A percentile compares a stretch with the other conserved stretches of the same genome.
phyloP scores from a whole-genome alignment of 164 flowering plant species.

The Tetrastigma voinierianum region DNA sequence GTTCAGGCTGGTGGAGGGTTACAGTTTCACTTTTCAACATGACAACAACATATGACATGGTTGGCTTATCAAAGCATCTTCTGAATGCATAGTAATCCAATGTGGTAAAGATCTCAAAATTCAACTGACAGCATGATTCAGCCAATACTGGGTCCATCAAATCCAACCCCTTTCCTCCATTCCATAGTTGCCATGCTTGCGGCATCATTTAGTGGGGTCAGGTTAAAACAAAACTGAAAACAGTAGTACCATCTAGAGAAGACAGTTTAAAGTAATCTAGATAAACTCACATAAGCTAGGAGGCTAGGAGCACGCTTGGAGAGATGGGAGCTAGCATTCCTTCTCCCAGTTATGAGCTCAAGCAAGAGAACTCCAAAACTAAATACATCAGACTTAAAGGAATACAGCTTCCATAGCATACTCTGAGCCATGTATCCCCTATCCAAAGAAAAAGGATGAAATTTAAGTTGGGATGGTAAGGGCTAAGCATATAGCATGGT shows the following conservation, averaged over 20 bases:
- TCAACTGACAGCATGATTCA: slow-evolving; percentile 17
- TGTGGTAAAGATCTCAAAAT: slow-evolving; percentile 38
- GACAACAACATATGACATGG: slow-evolving; percentile 39
- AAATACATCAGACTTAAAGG: slow-evolving; percentile 33
- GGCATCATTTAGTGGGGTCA: background rate
- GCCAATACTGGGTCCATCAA: slow-evolving; percentile 29
- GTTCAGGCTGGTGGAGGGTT: slow-evolving; percentile 10
- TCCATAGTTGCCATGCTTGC: slow-evolving; percentile 48
- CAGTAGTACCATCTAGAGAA: background rate
- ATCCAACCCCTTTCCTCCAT: slow-evolving; percentile 19
- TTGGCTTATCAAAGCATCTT: slow-evolving; percentile 41
- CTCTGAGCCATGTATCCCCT: slow-evolving; percentile 39
- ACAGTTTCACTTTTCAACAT: slow-evolving; percentile 18
- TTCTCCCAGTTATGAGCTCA: slow-evolving; percentile 34
- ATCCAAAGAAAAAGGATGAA: background rate
- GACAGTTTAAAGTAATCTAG: too few species aligned
- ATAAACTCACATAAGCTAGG: slow-evolving; percentile 13
- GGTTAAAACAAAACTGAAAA: background rate
- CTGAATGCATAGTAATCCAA: slow-evolving; percentile 57
- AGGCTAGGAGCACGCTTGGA: slow-evolving; percentile 18
- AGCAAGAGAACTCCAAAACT: slow-evolving; percentile 38
- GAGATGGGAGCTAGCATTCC: slow-evolving; percentile 20
- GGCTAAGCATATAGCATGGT: too few species aligned
- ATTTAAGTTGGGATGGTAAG: background rate
- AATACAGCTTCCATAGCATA: slow-evolving; percentile 28